Evolutionary conservation across 129 eudicot genomes (phyloP), one percentile per base, ranked within the genome.

Genomic region (Cynara cardunculus): DNA sequence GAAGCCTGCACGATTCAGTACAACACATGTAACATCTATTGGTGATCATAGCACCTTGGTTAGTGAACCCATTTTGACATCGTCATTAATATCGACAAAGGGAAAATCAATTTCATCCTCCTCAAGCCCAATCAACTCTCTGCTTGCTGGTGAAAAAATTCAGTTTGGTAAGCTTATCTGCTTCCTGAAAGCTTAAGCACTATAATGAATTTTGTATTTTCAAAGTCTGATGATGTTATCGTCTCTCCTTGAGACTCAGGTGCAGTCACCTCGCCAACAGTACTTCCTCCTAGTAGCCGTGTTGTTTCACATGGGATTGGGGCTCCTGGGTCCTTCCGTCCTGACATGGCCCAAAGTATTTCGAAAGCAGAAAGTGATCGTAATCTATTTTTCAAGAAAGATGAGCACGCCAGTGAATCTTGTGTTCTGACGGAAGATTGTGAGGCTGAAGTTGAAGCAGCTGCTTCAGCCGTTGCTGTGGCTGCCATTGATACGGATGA

Each of bases 111-210:
- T 89, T 69, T 73, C 96, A 44, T 89, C 96, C 25, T 83, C 96
- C 65, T 77, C 97, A 83, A 92, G 92, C 85, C 97, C 99, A 72
- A 89, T 95, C 78, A 90, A 87, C 78, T 95, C 97, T 71, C 87
- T 92, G 24, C 97, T 95, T 77, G 99, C 97, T 83, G 99, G 99
- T 72, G 97, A 95, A 85, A 95, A 85, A 80, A 95, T 95, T 78
- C 99, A 92, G 84, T 95, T 95, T 77, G 99, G 99, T 95, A 92
- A 71, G 87, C 72, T 67, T 18, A 41, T 21, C 32, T 61, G 49
- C 41, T 65, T 53, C 70, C 41, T 22, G 35, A 22, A 31, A 82
- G 35, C 74, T 74, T 10, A 62, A 37, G 30, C 39, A 75, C 1
- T 28, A 14, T 16, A 19, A 64, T 66, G 1, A 25, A 44, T 28